These are phyloP conservation scores for Colletotrichum nymphaeae DNA, from an alignment of 2,329 filamentous ascomycete genomes.

Conservation along the genomic window DNA sequence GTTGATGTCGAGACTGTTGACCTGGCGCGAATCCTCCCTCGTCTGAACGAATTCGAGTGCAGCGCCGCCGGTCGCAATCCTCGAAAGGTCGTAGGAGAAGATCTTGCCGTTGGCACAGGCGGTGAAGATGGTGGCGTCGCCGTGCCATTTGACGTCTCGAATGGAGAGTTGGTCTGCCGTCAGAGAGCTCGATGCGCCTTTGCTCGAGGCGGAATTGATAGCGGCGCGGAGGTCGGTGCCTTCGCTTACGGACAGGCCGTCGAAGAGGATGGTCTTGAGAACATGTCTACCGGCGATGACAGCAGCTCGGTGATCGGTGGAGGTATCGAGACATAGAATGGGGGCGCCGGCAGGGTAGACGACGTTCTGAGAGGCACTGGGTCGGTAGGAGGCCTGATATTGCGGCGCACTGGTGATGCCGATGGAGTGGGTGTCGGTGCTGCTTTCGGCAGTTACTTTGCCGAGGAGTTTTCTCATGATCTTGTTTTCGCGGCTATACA, in stretches of 20 bases:
- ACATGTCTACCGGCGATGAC: conserved; percentile 70
- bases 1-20: conserved; percentile 73
- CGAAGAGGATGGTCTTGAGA: conserved; percentile 69
- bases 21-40: conserved; percentile 71
- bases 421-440: conserved; percentile 54
- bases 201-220: conserved; percentile 61
- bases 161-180: conserved; percentile 70
- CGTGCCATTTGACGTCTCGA: conserved; percentile 70
- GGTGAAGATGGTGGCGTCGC: conserved; percentile 67
- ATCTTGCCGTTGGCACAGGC: conserved; percentile 74
- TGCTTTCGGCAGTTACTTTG: conserved; percentile 60
- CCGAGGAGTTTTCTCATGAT: conserved; percentile 72
- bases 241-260: conserved; percentile 65
- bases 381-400: conserved; percentile 57
- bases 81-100: conserved; percentile 70
- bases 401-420: conserved; percentile 58
- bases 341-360: conserved; percentile 63
- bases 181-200: conserved; percentile 49
- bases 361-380: conserved; percentile 66
- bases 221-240: conserved; percentile 68
- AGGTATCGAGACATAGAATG: conserved; percentile 68
- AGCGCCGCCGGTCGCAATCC: conserved; percentile 55
- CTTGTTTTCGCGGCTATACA: conserved; percentile 65
- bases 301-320: conserved; percentile 65
- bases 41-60: conserved; percentile 68